These are phyloP conservation scores for Trichosporon ovoides DNA, from an alignment of 1,284 basidiomycete species.

Conservation along the genomic window DNA sequence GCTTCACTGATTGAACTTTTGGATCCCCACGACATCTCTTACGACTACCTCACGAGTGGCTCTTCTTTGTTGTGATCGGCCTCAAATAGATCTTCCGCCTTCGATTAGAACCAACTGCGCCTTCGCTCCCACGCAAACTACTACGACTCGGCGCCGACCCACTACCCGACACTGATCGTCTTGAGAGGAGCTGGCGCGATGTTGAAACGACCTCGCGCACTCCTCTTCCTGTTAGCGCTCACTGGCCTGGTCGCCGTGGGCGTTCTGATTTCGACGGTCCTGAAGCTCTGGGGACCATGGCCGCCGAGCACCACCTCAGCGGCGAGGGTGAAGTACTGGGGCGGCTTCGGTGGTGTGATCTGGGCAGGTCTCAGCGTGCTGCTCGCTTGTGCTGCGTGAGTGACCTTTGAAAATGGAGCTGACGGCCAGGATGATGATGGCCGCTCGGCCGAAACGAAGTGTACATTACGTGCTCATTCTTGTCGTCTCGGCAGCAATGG, in stretches of 20 bases:
- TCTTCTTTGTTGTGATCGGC: too few species aligned
- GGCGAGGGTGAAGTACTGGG: neutral
- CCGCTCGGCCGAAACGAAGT: neutral
- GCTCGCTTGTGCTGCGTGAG: neutral
- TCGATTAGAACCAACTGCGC: too few species aligned
- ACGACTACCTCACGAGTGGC: too few species aligned
- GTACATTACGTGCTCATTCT: neutral
- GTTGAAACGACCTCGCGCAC: neutral
- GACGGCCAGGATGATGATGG: neutral
- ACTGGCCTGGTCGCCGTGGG: neutral
- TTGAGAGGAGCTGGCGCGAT: too few species aligned
- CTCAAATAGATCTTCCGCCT: too few species aligned
- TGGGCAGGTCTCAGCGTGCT: neutral
- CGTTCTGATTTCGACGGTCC: neutral
- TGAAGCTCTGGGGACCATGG: conserved; percentile 1
- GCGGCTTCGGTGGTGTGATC: neutral
- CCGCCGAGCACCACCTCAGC: neutral
- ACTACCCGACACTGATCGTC: too few species aligned
- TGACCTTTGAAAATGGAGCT: neutral
- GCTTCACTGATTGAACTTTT: too few species aligned
- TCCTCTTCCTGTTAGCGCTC: neutral
- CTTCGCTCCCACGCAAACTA: too few species aligned
- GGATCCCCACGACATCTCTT: too few species aligned
- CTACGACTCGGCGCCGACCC: too few species aligned
- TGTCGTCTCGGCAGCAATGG: neutral